These are phyloP conservation scores for Conoideocrella luteorostrata DNA, from an alignment of 2,329 filamentous ascomycete genomes.

Conservation along the genomic window DNA sequence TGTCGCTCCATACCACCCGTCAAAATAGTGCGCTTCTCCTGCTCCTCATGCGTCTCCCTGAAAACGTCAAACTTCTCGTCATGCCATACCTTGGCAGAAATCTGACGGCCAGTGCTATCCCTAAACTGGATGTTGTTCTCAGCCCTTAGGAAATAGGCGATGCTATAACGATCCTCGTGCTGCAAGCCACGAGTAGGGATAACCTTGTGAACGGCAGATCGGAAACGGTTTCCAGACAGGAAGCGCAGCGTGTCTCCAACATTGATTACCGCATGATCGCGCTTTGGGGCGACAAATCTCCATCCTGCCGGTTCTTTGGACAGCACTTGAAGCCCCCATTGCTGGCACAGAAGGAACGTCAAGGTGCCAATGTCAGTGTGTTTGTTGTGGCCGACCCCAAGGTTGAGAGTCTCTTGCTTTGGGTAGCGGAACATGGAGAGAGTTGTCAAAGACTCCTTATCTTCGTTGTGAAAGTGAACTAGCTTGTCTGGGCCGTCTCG, in stretches of 20 bases:
- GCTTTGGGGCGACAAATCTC: slow-evolving; percentile 44
- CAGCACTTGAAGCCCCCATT: slow-evolving; percentile 52
- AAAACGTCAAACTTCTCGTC: slow-evolving; percentile 49
- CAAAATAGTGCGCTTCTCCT: no score
- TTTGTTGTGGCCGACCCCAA: slow-evolving; percentile 46
- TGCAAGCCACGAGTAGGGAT: slow-evolving; percentile 44
- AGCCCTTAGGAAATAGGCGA: slow-evolving; percentile 52
- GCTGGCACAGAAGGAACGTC: slow-evolving; percentile 48
- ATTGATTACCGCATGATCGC: slow-evolving; percentile 48
- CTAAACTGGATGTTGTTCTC: slow-evolving; percentile 51
- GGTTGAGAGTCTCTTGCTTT: slow-evolving; percentile 33
- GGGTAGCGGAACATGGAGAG: slow-evolving; percentile 52
- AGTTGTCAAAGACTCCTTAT: not conserved
- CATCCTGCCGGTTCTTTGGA: slow-evolving; percentile 35
- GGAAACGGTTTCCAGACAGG: slow-evolving; percentile 44
- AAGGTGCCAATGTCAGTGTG: slow-evolving; percentile 52
- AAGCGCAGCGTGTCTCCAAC: slow-evolving; percentile 55
- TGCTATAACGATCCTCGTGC: slow-evolving; percentile 53
- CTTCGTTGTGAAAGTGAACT: no score
- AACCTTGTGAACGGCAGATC: slow-evolving; percentile 52
- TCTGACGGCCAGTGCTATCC: slow-evolving; percentile 46
- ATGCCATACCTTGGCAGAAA: slow-evolving; percentile 49
- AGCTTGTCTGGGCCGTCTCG: no score
- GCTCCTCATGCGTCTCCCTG: no score
- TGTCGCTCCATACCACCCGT: no score